Conservation (phyloP, 2,329 filamentous ascomycete genomes). For the Bertia moriformis region DNA sequence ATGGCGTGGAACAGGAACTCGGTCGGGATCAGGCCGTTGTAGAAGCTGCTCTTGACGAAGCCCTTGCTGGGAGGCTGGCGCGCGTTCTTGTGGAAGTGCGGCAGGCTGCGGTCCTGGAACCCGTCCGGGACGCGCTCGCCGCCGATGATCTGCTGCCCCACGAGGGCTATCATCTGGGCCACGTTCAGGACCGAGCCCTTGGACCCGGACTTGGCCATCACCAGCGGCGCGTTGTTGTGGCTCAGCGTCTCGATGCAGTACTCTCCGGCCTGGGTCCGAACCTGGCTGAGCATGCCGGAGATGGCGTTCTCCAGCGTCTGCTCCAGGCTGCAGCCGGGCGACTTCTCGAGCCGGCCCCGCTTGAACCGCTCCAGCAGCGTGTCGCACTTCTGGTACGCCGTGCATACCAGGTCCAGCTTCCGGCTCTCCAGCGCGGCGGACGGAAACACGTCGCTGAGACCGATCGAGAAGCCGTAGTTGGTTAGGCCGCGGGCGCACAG, state of each 20-base stretch:
- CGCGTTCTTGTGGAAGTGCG: constrained; percentile 88
- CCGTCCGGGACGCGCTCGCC: constrained; percentile 85
- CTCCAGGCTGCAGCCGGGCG: constrained; percentile 79
- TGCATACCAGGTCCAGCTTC: constrained; percentile 63
- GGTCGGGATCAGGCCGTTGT: constrained; percentile 73
- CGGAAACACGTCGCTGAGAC: constrained; percentile 86
- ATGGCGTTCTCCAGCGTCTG: constrained; percentile 81
- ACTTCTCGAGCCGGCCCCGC: constrained; percentile 66
- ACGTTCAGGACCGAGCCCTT: constrained; percentile 98
- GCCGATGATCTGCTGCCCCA: constrained; percentile 95
- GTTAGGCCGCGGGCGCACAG: constrained; percentile 78
- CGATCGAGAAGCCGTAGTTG: constrained; percentile 89
- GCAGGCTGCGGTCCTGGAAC: constrained; percentile 87
- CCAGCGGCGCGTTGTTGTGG: constrained; percentile 77
- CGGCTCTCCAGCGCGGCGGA: constrained; percentile 53
- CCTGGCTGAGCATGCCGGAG: constrained; percentile 78
- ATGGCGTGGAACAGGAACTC: constrained; percentile 98
- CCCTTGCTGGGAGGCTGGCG: constrained; percentile 88
- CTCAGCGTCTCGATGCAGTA: constrained; percentile 83
- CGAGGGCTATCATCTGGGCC: constrained; percentile 93
- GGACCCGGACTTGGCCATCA: constrained; percentile 95
- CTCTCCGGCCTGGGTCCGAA: constrained; percentile 79
- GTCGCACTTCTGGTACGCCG: constrained; percentile 69
- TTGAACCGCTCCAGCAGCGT: constrained; percentile 72
- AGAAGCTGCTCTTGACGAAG: constrained; percentile 95